Evolutionary conservation across 164 flowering plant species (phyloP).

Genomic region (Nymphaea colorata): DNA sequence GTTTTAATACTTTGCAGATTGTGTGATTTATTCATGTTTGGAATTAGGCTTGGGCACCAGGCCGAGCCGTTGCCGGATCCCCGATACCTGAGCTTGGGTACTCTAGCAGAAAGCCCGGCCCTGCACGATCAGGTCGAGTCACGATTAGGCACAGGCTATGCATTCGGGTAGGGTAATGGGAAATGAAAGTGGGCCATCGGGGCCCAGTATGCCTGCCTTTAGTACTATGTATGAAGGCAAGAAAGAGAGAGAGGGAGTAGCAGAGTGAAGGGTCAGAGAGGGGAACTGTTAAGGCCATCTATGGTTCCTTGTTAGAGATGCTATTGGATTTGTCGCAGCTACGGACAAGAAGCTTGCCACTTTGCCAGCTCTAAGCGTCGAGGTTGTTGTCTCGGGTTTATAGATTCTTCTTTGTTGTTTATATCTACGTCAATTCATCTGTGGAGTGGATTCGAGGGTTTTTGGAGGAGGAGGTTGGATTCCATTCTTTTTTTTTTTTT

Average conservation of each 20-base stretch:
- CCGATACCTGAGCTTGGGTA: no score
- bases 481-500: no score
- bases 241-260: background rate
- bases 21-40: background rate
- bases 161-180: no score
- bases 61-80: no score
- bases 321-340: background rate
- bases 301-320: background rate
- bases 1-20: background rate
- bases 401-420: background rate
- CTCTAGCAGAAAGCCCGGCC: no score
- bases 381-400: background rate
- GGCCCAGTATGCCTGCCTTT: no score
- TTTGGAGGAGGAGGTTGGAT: background rate
- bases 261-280: conserved; percentile 7
- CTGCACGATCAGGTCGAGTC: no score
- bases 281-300: background rate
- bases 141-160: no score
- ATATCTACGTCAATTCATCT: background rate
- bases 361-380: background rate
- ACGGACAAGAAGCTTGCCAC: background rate
- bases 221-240: conserved; percentile 6
- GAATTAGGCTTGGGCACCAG: no score
- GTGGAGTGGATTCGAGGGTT: background rate
- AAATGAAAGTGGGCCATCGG: no score